A percentile compares a stretch with the other conserved stretches of the same genome.
Conservation (phyloP, 2,329 filamentous ascomycete genomes). For the Zalaria obscura region DNA sequence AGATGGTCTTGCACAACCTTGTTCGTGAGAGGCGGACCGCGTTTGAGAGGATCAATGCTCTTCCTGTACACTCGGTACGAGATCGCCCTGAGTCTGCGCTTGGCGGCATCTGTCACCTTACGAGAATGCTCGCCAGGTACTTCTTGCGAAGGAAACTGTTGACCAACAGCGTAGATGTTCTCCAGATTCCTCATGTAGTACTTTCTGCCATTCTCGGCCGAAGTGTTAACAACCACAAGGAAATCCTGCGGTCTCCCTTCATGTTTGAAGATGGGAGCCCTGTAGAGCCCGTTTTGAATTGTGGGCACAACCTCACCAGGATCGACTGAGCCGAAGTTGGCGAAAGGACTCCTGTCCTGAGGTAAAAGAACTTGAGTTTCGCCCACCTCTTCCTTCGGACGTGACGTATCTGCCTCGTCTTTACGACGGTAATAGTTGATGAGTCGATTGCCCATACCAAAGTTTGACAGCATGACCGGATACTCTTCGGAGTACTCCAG, state of each 20-base stretch:
- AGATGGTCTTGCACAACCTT: slow-evolving; percentile 53
- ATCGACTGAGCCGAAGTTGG: slow-evolving; percentile 85
- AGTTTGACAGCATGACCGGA: slow-evolving; percentile 83
- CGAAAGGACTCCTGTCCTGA: slow-evolving; percentile 92
- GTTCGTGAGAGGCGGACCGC: slow-evolving; percentile 71
- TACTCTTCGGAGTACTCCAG: slow-evolving; percentile 95
- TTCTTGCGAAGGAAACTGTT: slow-evolving; percentile 82
- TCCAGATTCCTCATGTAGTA: slow-evolving; percentile 86
- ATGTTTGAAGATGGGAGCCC: slow-evolving; percentile 87
- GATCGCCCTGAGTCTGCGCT: slow-evolving; percentile 93
- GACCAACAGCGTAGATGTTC: slow-evolving; percentile 79
- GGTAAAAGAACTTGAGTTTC: slow-evolving; percentile 79
- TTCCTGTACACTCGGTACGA: slow-evolving; percentile 78
- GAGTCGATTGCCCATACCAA: slow-evolving; percentile 90
- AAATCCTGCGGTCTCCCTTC: slow-evolving; percentile 68
- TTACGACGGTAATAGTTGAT: slow-evolving; percentile 94
- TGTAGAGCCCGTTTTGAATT: slow-evolving; percentile 88
- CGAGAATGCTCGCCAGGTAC: slow-evolving; percentile 87
- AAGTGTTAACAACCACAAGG: slow-evolving; percentile 68
- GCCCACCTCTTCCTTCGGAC: slow-evolving; percentile 71
- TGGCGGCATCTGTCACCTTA: slow-evolving; percentile 92
- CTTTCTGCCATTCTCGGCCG: slow-evolving; percentile 58
- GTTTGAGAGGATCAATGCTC: slow-evolving; percentile 53
- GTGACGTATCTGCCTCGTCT: slow-evolving; percentile 58
- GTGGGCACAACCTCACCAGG: slow-evolving; percentile 82